Base-by-base conservation (phyloP, 768 basidiomycete species). In the Megacollybia marginata region DNA sequence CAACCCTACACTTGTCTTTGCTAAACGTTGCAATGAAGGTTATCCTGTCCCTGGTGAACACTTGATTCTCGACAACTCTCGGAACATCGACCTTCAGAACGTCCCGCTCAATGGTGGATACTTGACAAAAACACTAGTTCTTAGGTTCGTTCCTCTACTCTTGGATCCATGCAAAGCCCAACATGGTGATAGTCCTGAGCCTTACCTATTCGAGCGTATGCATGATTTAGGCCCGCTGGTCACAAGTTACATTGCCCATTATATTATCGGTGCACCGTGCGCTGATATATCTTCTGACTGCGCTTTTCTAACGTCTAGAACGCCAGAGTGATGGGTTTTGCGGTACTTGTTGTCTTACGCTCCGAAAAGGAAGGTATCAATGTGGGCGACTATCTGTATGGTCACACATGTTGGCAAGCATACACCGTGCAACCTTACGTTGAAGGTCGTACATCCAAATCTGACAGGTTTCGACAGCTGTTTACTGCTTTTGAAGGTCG, bases 361-460 rank as follows among this genome's bases (percentile, higher is more conserved):
- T 54, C 51, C 5, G 52, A 53, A 33, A 53, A 53, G n/a, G 48
- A 53, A 38, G 52, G 49, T 7, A 16, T 53, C 16, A 53, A 50
- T 4, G 48, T 33, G 2, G 52, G 52, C 0, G 52, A 53, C 33
- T 42, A 46, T 35, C 45, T 53, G 52, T 10, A 45, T 23, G 52
- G 52, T 2, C 33, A 20, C 15, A 53, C 52, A 6, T 32, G 34
- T 4, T 53, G 48, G 44, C 35, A 53, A 40, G 48, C 44, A 23
- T 53, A 53, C 18, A 53, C 52, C 12, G 48, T 53, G 1, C 52
- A 53, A 45, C 52, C 52, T 2, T 53, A 53, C 28, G 18, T 46
- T 11, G 49, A 53, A 32, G 48, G 52, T 49, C 23, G 20, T 36
- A n/a, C 18, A 40, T 48, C 13, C 12, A 48, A 28, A 28, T 28